Conservation (phyloP, 495 filamentous ascomycete species). For the Xylaria venustula region DNA sequence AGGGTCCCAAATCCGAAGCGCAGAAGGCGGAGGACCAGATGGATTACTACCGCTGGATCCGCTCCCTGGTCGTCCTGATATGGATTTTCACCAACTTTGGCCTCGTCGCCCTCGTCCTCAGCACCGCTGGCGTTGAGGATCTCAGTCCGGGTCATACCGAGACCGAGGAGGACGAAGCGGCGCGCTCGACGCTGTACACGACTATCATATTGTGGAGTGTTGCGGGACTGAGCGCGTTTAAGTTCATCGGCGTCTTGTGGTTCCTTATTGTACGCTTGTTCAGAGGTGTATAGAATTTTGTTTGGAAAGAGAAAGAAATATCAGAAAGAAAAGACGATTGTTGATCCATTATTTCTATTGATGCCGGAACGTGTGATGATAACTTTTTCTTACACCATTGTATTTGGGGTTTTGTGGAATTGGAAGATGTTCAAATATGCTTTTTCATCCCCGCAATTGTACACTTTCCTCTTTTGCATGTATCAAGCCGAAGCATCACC, state of each 20-base stretch:
- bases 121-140: slow-evolving; percentile 74
- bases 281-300: slow-evolving; percentile 54
- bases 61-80: slow-evolving; percentile 82
- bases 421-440: no score
- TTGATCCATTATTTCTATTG: not conserved
- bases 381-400: not conserved
- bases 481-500: no score
- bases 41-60: slow-evolving; percentile 97
- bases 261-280: slow-evolving; percentile 93
- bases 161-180: slow-evolving; percentile 34
- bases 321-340: not conserved
- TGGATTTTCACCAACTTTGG: slow-evolving; percentile 98
- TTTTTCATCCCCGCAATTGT: no score
- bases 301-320: not conserved
- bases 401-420: no score
- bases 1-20: slow-evolving; percentile 64
- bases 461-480: no score
- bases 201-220: slow-evolving; percentile 90
- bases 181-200: slow-evolving; percentile 75
- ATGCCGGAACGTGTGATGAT: not conserved
- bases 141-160: slow-evolving; percentile 52
- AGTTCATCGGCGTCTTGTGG: slow-evolving; percentile 90
- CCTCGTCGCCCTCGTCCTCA: slow-evolving; percentile 82
- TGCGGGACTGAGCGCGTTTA: slow-evolving; percentile 79
- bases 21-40: slow-evolving; percentile 77